Base-by-base conservation (phyloP, 306 rosid genomes). In the Glycyrrhiza uralensis region DNA sequence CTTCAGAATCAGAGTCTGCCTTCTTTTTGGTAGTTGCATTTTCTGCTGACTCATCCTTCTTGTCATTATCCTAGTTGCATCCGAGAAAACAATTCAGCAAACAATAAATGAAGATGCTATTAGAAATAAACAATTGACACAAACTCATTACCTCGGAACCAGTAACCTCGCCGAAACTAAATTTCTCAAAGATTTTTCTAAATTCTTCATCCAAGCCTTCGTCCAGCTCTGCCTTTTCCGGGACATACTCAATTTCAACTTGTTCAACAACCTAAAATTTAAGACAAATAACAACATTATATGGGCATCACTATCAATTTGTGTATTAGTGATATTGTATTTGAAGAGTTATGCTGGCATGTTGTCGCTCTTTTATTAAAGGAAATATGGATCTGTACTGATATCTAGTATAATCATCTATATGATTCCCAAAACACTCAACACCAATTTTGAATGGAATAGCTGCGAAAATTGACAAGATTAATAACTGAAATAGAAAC, bases 1-100 rank as follows among this genome's bases (percentile, higher is more conserved):
- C 97, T 35, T 95, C 99, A 33, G 97, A 88, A 76, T 95, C 99
- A 8, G 97, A 95, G 84, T 88, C 88, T 3, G 84, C 74, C 85
- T 89, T 91, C 73, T 91, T 89, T 30, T 51, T 84, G n/a, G 85
- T 33, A 49, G 86, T 78, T 70, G 87, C 87, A 72, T 87, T 85
- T 83, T 85, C 85, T 29, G 88, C 80, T 19, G 85, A 18, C 81
- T 87, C 97, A 14, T 87, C 97, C 80, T 91, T 93, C 81, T 84
- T 79, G 32, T 86, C 90, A 64, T 84, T 69, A 73, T 87, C 96
- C 98, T 93, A 67, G 46, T 64, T 1, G 60, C 28, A 74, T 7
- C 57, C 47, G 17, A 70, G 54, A 24, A 76, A 36, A 60, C 5
- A 45, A n/a, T 51, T 19, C 1, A 54, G 52, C 57, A 76, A 71